Evolutionary conservation across 139 green algal species (phyloP).

Genomic region (Chlorella sp.): DNA sequence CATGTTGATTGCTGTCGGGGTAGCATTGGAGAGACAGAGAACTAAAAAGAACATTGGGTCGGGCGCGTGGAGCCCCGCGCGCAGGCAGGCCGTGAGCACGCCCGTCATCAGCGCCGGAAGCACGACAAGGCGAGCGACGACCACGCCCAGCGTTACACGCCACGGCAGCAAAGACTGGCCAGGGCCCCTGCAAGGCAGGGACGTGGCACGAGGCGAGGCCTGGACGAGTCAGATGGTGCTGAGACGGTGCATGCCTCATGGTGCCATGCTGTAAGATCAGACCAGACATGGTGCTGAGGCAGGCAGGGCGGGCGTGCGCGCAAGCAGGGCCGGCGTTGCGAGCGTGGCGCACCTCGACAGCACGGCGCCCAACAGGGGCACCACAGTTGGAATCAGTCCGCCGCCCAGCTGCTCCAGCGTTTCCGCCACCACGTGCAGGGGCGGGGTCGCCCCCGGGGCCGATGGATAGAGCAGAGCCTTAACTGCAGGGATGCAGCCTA

Average conservation of each 20-base stretch:
- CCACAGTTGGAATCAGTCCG: conserved; percentile 58
- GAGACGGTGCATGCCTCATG: too few relatives aligned
- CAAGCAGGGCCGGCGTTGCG: too few relatives aligned
- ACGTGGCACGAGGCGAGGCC: neutral
- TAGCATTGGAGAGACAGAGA: conserved; percentile 61
- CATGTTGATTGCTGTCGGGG: conserved; percentile 67
- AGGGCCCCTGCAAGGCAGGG: conserved; percentile 21
- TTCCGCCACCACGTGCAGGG: conserved; percentile 39
- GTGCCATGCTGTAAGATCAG: too few relatives aligned
- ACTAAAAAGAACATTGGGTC: conserved; percentile 66
- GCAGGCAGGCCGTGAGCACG: conserved; percentile 42
- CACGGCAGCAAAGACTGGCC: conserved; percentile 36
- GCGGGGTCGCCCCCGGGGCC: conserved; percentile 17
- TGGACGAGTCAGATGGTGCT: too few relatives aligned
- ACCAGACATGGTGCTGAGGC: too few relatives aligned
- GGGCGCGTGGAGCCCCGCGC: conserved; percentile 39
- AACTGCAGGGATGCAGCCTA: conserved; percentile 45
- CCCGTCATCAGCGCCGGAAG: conserved; percentile 45
- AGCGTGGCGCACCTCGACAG: conserved; percentile 40
- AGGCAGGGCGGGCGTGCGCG: too few relatives aligned
- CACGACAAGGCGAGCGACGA: conserved; percentile 42
- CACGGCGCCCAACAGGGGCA: conserved; percentile 66
- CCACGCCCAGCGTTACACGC: conserved; percentile 34
- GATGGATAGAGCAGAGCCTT: conserved; percentile 46
- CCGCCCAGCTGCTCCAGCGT: conserved; percentile 44